These are phyloP conservation scores for Claviceps capensis DNA, from an alignment of 2,329 filamentous ascomycete species.

Conservation along the genomic window DNA sequence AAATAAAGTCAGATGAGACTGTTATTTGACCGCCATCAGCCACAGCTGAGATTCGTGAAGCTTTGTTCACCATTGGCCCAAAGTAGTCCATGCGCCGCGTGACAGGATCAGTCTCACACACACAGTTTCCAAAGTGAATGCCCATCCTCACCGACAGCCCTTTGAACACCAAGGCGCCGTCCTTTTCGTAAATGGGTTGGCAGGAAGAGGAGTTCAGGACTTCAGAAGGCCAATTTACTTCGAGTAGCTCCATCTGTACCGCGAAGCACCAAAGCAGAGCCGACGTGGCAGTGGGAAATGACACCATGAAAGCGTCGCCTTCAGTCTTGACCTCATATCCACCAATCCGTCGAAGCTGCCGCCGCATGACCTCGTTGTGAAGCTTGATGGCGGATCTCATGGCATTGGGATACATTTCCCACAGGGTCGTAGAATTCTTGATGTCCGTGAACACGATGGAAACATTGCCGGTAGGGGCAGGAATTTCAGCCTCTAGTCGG, in stretches of 20 bases:
- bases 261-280: constrained; percentile 94
- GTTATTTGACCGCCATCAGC: constrained; percentile 96
- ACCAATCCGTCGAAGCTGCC: constrained; percentile 83
- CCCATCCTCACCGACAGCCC: constrained; percentile 95
- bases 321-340: constrained; percentile 99
- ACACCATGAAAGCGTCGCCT: constrained; percentile 99
- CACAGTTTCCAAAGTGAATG: constrained; percentile 86
- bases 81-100: constrained; percentile 99
- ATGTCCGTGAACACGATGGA: constrained; percentile 97
- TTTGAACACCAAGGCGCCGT: constrained; percentile 81
- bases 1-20: constrained; percentile 92
- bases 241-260: constrained; percentile 75
- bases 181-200: constrained; percentile 67
- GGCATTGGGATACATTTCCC: constrained; percentile 88
- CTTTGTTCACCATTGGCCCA: constrained; percentile 97
- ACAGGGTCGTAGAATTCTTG: constrained; percentile 91
- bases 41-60: constrained; percentile 82
- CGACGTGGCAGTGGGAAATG: constrained; percentile 89
- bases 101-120: constrained; percentile 90
- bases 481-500: constrained; percentile 77
- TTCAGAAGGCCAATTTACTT: constrained; percentile 86
- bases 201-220: constrained; percentile 79
- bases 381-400: constrained; percentile 96
- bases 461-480: constrained; percentile 79
- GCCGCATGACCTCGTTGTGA: constrained; percentile 93